Percentiles rank a stretch among this genome's conserved stretches.
Evolutionary conservation across 345 rosid genomes (phyloP).

Genomic region (Durio zibethinus): DNA sequence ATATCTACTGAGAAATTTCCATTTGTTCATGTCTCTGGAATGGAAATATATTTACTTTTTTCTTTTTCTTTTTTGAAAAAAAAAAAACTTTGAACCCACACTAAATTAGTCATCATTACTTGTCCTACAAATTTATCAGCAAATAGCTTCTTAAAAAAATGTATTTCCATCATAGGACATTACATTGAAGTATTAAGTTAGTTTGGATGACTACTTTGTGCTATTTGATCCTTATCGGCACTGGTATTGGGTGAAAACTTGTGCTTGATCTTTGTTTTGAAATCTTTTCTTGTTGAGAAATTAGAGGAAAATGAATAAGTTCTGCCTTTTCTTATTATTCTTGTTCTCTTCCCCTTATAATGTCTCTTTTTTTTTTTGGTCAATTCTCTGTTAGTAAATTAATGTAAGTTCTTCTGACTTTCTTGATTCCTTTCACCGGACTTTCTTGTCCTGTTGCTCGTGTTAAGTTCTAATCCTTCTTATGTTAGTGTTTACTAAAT

Average conservation of each 20-base stretch:
- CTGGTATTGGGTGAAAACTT: not conserved
- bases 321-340: not conserved
- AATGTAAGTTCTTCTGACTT: not conserved
- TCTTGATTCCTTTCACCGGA: too few species aligned
- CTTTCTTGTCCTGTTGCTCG: not conserved
- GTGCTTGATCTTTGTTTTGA: not conserved
- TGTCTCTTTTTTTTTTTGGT: not conserved
- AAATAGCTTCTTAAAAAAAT: not conserved
- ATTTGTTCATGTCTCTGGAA: not conserved
- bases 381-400: not conserved
- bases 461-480: not conserved
- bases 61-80: not conserved
- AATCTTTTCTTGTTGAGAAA: not conserved
- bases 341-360: not conserved
- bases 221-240: not conserved
- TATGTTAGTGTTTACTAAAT: not conserved
- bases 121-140: too few species aligned
- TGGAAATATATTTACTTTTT: not conserved
- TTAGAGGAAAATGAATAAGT: not conserved
- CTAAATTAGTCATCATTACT: too few species aligned
- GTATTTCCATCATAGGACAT: not conserved
- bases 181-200: not conserved
- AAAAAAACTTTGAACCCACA: too few species aligned
- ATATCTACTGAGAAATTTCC: not conserved
- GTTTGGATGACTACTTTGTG: not conserved